phyloP scores from a whole-genome alignment of 1,139 yeast species.

The Dujonia santamariae region DNA sequence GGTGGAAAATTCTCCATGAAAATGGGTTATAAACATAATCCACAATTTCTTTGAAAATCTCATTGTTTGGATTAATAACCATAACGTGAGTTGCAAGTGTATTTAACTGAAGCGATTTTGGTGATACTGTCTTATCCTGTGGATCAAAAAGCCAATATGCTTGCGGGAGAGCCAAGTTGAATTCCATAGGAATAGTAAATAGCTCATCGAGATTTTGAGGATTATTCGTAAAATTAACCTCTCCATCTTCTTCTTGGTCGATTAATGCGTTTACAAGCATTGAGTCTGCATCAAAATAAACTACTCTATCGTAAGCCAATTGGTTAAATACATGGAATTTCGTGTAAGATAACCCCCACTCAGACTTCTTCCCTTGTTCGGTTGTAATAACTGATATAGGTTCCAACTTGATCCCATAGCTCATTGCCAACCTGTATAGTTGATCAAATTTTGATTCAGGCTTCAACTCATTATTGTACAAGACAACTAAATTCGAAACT shows the following conservation, averaged over 20 bases:
- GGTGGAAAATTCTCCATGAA: conserved; percentile 25
- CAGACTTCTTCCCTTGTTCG: conserved; percentile 16
- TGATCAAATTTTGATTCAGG: conserved; percentile 7
- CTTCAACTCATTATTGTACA: conserved; percentile 14
- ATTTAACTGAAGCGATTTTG: too few relatives aligned
- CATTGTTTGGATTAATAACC: conserved; percentile 39
- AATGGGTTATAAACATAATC: conserved; percentile 30
- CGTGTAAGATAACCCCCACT: conserved; percentile 54
- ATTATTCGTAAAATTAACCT: conserved; percentile 9
- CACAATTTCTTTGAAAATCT: conserved; percentile 25
- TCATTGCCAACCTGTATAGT: conserved; percentile 6
- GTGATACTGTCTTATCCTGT: too few relatives aligned
- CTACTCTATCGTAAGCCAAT: conserved; percentile 38
- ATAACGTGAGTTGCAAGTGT: conserved; percentile 45
- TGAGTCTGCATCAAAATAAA: conserved; percentile 45
- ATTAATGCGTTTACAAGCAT: conserved; percentile 20
- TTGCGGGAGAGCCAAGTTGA: conserved; percentile 33
- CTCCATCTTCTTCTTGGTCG: conserved; percentile 9
- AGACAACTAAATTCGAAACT: conserved; percentile 24
- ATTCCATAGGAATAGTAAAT: conserved; percentile 25
- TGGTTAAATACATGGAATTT: conserved; percentile 52
- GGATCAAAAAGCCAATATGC: conserved; percentile 39
- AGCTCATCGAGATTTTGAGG: conserved; percentile 29
- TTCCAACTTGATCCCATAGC: conserved; percentile 18
- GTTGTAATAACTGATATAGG: conserved; percentile 18